phyloP scores from a whole-genome alignment of 2,329 filamentous ascomycete genomes.

The Scedosporium boydii region DNA sequence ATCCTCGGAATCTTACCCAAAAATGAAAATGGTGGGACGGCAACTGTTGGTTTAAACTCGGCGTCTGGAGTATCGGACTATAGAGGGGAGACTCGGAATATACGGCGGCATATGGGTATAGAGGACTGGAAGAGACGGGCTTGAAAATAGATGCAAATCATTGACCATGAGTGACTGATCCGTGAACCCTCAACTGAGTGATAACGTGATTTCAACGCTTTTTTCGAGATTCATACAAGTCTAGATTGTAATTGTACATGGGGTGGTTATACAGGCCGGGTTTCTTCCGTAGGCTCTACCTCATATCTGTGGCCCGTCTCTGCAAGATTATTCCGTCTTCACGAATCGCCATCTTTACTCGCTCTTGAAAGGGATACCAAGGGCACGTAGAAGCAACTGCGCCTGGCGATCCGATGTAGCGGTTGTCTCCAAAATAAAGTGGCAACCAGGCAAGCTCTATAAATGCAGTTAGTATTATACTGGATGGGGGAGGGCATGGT shows the following conservation, averaged over 20 bases:
- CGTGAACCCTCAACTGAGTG: background rate
- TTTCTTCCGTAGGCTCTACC: background rate
- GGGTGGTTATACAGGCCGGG: background rate
- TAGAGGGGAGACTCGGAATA: background rate
- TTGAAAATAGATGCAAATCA: background rate
- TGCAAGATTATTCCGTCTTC: background rate
- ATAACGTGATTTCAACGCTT: background rate
- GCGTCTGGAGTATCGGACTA: constrained; percentile 7
- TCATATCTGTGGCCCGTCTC: background rate
- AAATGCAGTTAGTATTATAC: constrained; percentile 8
- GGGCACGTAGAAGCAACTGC: constrained; percentile 47
- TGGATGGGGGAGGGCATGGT: constrained; percentile 11
- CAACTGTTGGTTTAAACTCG: background rate
- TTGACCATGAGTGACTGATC: background rate
- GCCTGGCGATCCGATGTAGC: constrained; percentile 81
- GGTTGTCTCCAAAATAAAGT: constrained; percentile 75
- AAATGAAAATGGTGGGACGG: background rate
- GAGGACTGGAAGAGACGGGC: background rate
- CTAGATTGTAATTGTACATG: constrained; percentile 1
- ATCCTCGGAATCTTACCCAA: background rate
- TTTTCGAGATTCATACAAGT: background rate
- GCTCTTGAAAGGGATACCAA: constrained; percentile 42
- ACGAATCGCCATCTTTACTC: background rate
- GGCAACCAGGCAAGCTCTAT: constrained; percentile 65
- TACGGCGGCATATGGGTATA: background rate